A percentile compares a stretch with the other conserved stretches of the same genome.
phyloP scores from a whole-genome alignment of 2,329 filamentous ascomycete genomes.

The Talaromyces albobiverticillius region DNA sequence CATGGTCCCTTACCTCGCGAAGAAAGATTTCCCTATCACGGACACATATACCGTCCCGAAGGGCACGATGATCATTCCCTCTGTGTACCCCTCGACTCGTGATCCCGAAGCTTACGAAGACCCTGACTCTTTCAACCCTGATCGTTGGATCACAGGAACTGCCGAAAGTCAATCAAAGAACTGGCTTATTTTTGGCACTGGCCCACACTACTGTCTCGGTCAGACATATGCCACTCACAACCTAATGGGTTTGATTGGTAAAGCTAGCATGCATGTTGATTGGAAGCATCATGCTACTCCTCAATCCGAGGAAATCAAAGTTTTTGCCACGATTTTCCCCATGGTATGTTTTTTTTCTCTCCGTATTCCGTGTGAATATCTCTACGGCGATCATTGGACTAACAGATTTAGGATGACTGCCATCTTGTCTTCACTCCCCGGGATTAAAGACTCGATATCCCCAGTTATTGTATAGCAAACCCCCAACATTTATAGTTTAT shows the following conservation, averaged over 20 bases:
- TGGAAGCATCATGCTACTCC: conserved; percentile 88
- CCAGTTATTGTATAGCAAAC: neutral
- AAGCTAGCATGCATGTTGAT: conserved; percentile 80
- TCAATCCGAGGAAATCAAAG: conserved; percentile 88
- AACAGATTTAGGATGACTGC: conserved; percentile 68
- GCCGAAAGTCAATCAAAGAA: conserved; percentile 94
- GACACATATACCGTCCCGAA: conserved; percentile 89
- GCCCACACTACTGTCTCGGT: conserved; percentile 93
- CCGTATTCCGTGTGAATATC: too few species aligned
- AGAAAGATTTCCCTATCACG: conserved; percentile 92
- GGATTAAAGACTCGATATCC: conserved; percentile 23
- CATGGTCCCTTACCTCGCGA: conserved; percentile 93
- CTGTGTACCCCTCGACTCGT: conserved; percentile 84
- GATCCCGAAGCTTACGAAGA: conserved; percentile 90
- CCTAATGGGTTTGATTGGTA: conserved; percentile 84
- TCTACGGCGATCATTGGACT: conserved; percentile 10
- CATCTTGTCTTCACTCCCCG: conserved; percentile 66
- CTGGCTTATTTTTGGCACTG: conserved; percentile 92
- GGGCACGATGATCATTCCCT: conserved; percentile 91
- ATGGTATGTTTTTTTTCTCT: conserved; percentile 60
- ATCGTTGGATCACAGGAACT: conserved; percentile 85
- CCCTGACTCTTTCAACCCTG: conserved; percentile 84
- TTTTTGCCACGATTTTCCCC: conserved; percentile 97
- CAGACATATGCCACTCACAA: conserved; percentile 90
- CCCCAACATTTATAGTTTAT: neutral